phyloP scores from a whole-genome alignment of 163 green algal genomes.

The Chlorella variabilis region DNA sequence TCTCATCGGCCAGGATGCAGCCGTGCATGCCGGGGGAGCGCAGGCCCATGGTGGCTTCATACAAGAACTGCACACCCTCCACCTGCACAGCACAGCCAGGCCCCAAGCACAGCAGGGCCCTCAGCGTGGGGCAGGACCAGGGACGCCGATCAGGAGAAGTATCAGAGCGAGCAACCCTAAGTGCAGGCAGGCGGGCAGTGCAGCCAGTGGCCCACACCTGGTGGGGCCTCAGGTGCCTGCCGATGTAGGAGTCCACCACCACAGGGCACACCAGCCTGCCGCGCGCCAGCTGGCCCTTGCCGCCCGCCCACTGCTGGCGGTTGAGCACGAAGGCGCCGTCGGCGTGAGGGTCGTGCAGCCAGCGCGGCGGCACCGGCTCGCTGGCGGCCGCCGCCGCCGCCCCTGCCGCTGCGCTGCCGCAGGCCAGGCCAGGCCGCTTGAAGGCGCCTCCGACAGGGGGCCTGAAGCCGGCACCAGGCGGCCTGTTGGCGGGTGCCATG shows the following conservation, averaged over 20 bases:
- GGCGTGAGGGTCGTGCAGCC: slow-evolving; percentile 61
- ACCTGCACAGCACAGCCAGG: slow-evolving; percentile 11
- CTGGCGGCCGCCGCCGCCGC: neutral
- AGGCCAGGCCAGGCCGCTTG: neutral
- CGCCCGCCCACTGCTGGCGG: slow-evolving; percentile 49
- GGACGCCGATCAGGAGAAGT: no score
- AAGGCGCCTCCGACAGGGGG: slow-evolving; percentile 14
- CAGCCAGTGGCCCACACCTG: slow-evolving; percentile 41
- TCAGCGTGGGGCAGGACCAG: neutral
- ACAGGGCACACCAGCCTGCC: slow-evolving; percentile 55
- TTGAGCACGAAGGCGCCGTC: slow-evolving; percentile 73
- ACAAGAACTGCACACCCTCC: slow-evolving; percentile 83
- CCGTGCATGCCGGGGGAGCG: slow-evolving; percentile 46
- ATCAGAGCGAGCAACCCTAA: no score
- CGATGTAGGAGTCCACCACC: slow-evolving; percentile 75
- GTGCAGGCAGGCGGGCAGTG: no score
- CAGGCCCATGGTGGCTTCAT: slow-evolving; percentile 71
- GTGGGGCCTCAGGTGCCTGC: slow-evolving; percentile 69
- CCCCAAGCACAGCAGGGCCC: neutral
- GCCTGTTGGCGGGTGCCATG: neutral
- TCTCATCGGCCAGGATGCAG: slow-evolving; percentile 80
- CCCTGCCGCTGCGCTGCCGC: neutral
- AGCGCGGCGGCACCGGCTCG: neutral
- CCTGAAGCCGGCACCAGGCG: neutral
- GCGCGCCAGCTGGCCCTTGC: slow-evolving; percentile 35